Base-by-base conservation (phyloP, 1,139 yeast genomes). In the Hanseniaspora sp. region DNA sequence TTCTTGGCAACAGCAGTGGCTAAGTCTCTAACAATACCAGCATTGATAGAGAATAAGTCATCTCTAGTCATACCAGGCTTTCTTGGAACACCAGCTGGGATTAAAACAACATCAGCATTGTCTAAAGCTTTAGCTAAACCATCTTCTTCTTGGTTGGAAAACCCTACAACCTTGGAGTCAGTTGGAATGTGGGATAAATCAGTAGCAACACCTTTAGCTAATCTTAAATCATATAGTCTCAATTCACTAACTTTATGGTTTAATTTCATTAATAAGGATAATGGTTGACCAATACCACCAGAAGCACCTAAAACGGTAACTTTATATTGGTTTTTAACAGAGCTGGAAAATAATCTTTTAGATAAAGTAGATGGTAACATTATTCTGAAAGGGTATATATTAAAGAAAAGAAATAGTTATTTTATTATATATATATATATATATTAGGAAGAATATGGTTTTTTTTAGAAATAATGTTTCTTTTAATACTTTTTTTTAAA, bases 21-120 rank as follows among this genome's bases (percentile, higher is more conserved):
- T 69, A 92, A 78, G 68, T 84, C 95, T 70, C 94, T 83, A 61
- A 92, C 95, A 69, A 92, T 92, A 52, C 95, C 84, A 53, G 98
- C 98, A 69, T 92, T 92, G 73, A 95, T 90, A 77, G 87, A 86
- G 83, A 92, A 92, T 69, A 92, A 79, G 69, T 92, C 98, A 70
- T 92, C 98, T 78, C 95, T 80, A 65, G 97, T 88, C 97, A 90
- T 90, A 69, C 97, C 97, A 61, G 97, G 97, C 77, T 92, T 92
- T 78, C 98, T 86, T 73, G 98, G 98, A 57, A 92, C 96, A 74
- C 98, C 98, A 57, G 98, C 98, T 65, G 98, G 97, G 71, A 92
- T 90, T 63, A 92, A 76, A 58, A 92, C 95, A 61, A 92, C 81
- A 66, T 92, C 94, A 53, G 95, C 77, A 61, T 80, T 92, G 61